Conservation (phyloP, 768 basidiomycete species). For the Lepiota brunneoincarnata region DNA sequence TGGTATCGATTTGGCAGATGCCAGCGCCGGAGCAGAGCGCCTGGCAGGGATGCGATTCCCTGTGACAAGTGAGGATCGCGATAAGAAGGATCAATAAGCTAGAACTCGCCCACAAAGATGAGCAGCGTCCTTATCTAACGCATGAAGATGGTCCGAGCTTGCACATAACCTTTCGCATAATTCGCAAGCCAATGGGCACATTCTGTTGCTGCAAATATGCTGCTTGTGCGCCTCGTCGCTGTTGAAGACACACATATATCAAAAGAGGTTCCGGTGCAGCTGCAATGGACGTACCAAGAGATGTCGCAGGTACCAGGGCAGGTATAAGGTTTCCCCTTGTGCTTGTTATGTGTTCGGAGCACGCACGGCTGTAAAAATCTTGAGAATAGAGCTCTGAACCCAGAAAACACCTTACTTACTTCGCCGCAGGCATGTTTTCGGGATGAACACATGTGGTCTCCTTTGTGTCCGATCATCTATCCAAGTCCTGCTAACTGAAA, state of each 20-base stretch:
- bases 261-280: not conserved
- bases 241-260: not conserved
- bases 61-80: constrained; percentile 19
- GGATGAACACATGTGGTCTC: constrained; percentile 54
- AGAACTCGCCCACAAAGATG: constrained; percentile 56
- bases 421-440: constrained; percentile 52
- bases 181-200: constrained; percentile 53
- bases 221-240: constrained; percentile 44
- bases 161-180: constrained; percentile 56
- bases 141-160: constrained; percentile 51
- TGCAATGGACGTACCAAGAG: constrained; percentile 30
- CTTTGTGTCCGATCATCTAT: constrained; percentile 46
- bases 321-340: constrained; percentile 29
- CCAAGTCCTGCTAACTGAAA: not conserved
- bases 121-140: constrained; percentile 30
- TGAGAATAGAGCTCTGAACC: constrained; percentile 7
- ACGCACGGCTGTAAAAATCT: constrained; percentile 36
- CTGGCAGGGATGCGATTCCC: constrained; percentile 50
- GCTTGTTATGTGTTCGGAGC: constrained; percentile 20
- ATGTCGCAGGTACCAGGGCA: constrained; percentile 42
- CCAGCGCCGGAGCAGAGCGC: constrained; percentile 45
- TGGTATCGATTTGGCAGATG: constrained; percentile 58
- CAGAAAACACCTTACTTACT: constrained; percentile 34
- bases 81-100: too few relatives aligned
- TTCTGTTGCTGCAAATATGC: constrained; percentile 49